A percentile compares a stretch with the other conserved stretches of the same genome.
These are phyloP conservation scores for Funneliformis geosporum DNA, from an alignment of 192 early-diverging fungal genomes.

Conservation along the genomic window DNA sequence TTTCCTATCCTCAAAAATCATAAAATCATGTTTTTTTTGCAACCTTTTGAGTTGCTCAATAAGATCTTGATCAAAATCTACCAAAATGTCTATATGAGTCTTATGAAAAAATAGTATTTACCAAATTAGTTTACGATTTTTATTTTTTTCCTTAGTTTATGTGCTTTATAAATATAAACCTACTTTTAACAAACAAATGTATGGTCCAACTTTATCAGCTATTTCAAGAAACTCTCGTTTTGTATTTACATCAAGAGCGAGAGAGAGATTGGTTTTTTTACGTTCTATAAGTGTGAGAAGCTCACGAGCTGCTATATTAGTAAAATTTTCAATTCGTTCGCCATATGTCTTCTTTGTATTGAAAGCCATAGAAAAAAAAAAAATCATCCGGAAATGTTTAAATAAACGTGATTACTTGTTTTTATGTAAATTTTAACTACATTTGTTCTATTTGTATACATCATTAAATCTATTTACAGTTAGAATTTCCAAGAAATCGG, in stretches of 20 bases:
- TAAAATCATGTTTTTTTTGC: constrained; percentile 84
- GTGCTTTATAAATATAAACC: not conserved
- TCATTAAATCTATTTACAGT: not conserved
- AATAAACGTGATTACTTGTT: too few species aligned
- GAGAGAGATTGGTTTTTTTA: constrained; percentile 89
- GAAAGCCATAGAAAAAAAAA: not conserved
- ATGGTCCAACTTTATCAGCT: constrained; percentile 89
- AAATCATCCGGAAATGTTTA: not conserved
- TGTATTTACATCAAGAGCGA: constrained; percentile 88
- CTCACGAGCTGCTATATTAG: constrained; percentile 73
- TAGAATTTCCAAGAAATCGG: not conserved
- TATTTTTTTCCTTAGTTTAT: not conserved
- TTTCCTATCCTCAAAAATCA: constrained; percentile 99
- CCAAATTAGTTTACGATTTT: not conserved
- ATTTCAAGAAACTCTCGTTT: constrained; percentile 86
- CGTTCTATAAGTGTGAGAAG: constrained; percentile 83
- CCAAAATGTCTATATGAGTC: constrained; percentile 95
- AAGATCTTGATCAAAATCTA: constrained; percentile 90
- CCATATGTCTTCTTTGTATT: constrained; percentile 54
- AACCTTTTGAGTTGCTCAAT: constrained; percentile 71
- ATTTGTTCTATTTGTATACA: not conserved
- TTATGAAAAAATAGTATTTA: constrained; percentile 25
- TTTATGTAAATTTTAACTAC: not conserved
- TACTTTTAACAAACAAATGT: constrained; percentile 93
- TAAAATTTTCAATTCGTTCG: constrained; percentile 65